phyloP scores from a whole-genome alignment of 192 early-diverging fungal genomes.

The Entrophospora sp. region DNA sequence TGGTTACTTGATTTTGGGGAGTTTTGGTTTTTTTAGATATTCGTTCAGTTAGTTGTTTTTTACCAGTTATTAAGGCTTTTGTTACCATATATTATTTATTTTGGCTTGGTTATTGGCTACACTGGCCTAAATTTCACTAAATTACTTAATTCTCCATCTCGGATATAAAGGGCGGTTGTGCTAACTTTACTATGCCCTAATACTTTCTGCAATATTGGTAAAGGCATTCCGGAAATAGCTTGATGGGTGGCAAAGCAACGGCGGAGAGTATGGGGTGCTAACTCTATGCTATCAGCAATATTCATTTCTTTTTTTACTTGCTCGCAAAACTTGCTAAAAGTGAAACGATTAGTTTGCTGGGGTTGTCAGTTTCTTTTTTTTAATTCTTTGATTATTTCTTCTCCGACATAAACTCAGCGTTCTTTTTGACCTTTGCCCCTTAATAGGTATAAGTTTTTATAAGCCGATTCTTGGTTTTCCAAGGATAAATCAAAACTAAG shows the following conservation, averaged over 20 bases:
- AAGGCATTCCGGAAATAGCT: constrained; percentile 5
- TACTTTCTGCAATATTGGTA: too few relatives aligned
- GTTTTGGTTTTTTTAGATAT: neutral
- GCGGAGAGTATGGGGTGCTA: neutral
- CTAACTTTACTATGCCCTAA: neutral
- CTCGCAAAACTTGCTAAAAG: neutral
- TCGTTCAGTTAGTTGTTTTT: constrained; percentile 1
- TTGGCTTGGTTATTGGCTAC: too few relatives aligned
- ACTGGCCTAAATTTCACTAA: too few relatives aligned
- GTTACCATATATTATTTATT: neutral
- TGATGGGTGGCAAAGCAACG: neutral
- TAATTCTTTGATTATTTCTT: neutral
- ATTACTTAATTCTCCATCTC: too few relatives aligned
- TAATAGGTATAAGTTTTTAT: neutral
- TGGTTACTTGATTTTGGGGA: neutral
- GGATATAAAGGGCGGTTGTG: too few relatives aligned
- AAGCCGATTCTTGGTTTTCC: neutral
- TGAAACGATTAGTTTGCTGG: neutral
- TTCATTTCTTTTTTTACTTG: neutral
- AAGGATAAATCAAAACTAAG: neutral
- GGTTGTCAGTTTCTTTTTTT: constrained; percentile 7
- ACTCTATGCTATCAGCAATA: neutral
- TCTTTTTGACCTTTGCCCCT: neutral
- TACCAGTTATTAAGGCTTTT: neutral
- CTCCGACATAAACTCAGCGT: too few relatives aligned